Conservation (phyloP, 1,284 basidiomycete genomes). For the Ustilago trichophora region DNA sequence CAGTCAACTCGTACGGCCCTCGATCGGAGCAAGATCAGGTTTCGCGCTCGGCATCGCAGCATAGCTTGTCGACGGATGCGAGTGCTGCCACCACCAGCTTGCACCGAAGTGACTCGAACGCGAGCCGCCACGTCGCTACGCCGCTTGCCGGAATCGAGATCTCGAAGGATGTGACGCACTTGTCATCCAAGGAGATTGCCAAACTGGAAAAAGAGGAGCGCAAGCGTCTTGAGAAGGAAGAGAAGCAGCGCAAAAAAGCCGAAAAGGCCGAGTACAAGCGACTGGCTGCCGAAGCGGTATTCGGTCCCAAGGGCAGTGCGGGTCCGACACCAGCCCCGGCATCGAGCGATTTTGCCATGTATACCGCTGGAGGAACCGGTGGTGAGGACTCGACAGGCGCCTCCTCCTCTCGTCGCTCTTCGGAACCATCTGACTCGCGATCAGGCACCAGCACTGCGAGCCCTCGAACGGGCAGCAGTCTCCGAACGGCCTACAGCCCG, state of each 20-base stretch:
- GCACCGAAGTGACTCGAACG: constrained; percentile 23
- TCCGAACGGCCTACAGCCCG: constrained; percentile 28
- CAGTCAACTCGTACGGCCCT: constrained; percentile 42
- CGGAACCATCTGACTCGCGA: constrained; percentile 22
- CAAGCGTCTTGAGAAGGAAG: constrained; percentile 38
- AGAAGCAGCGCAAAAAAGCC: constrained; percentile 46
- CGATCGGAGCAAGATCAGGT: constrained; percentile 28
- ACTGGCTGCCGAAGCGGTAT: constrained; percentile 43
- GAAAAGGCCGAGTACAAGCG: constrained; percentile 46
- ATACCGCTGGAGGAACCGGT: constrained; percentile 13
- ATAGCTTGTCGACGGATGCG: no score
- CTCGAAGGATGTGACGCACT: constrained; percentile 32
- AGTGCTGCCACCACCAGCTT: constrained; percentile 11
- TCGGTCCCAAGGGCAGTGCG: constrained; percentile 43
- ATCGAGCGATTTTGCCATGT: constrained; percentile 39
- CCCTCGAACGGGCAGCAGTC: constrained; percentile 34
- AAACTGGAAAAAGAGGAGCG: constrained; percentile 42
- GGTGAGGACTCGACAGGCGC: constrained; percentile 1
- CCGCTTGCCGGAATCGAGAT: constrained; percentile 26
- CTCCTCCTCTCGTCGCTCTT: constrained; percentile 13
- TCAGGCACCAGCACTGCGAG: constrained; percentile 43
- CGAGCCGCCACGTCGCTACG: constrained; percentile 6
- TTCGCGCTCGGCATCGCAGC: constrained; percentile 30
- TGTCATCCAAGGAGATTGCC: constrained; percentile 35
- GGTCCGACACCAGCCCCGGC: constrained; percentile 17